Conservation (phyloP, 2,329 filamentous ascomycete genomes). For the Penicillium concentricum region DNA sequence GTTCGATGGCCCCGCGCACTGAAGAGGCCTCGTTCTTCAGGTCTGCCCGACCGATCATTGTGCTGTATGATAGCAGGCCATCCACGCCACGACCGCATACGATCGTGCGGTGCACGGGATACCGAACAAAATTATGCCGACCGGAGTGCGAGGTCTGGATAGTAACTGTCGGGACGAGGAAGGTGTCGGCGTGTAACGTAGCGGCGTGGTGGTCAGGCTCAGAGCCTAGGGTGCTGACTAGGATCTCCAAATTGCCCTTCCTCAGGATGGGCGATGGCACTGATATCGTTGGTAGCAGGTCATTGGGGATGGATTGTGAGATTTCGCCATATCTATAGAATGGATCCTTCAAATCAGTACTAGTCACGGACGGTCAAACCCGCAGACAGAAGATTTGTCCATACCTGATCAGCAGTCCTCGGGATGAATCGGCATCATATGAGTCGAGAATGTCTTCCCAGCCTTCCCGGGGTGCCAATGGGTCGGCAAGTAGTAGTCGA, state of each 20-base stretch:
- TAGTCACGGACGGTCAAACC: neutral
- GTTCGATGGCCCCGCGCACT: constrained; percentile 38
- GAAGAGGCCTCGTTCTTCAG: constrained; percentile 32
- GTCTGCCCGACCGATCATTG: constrained; percentile 32
- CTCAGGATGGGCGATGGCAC: constrained; percentile 58
- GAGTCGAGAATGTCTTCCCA: constrained; percentile 66
- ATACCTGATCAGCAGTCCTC: constrained; percentile 65
- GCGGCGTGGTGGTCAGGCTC: constrained; percentile 50
- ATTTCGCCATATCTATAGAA: constrained; percentile 55
- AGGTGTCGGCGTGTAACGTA: constrained; percentile 56
- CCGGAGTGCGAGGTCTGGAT: constrained; percentile 65
- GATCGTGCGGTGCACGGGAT: constrained; percentile 80
- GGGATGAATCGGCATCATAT: constrained; percentile 47
- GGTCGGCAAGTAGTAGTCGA: constrained; percentile 68
- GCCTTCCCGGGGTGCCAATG: constrained; percentile 58
- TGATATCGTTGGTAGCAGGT: constrained; percentile 55
- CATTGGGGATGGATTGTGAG: constrained; percentile 47
- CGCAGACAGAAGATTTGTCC: neutral
- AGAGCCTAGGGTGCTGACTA: constrained; percentile 55
- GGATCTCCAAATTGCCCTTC: constrained; percentile 58
- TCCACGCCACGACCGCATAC: constrained; percentile 71
- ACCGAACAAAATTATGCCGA: constrained; percentile 65
- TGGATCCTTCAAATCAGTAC: neutral
- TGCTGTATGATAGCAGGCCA: constrained; percentile 53
- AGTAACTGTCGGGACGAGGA: constrained; percentile 74